Evolutionary conservation across 2,329 filamentous ascomycete species (phyloP), one percentile per base, ranked within the genome.

Genomic region (Penicillium glabrum): DNA sequence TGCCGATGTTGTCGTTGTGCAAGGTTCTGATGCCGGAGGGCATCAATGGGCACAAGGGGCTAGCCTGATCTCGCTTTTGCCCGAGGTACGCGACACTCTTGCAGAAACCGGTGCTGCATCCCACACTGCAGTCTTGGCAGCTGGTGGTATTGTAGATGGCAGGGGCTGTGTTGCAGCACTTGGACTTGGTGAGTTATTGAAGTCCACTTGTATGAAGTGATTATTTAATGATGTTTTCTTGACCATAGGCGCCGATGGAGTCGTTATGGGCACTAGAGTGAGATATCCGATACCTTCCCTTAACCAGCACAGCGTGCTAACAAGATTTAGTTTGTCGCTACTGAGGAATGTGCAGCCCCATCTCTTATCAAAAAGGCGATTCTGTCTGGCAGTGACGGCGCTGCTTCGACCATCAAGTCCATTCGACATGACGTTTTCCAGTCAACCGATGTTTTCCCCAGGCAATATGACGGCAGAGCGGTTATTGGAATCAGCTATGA

Each of bases 11-110:
- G 64, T 89, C 2, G 83, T 89, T 7, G 78, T 84, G 5, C 86
- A 89, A 69, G 86, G 86, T 3, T 77, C 79, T 6, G 86, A 89
- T 70, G 86, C 86, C 1, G 86, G 86, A 8, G 86, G 86, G 0
- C 86, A 89, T 66, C 85, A 86, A 59, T 81, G 83, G 45, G 76
- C 77, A 0, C 71, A 74, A 23, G 84, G 82, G 3, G 80, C 82
- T 2, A 79, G 85, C 6, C 72, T 88, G 2, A 69, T 87, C 3
- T 76, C 79, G 3, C 70, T 89, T 3, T 69, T 89, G 37, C 84
- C 84, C 0, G 86, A 88, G 71, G 78, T 86, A 9, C 72, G 70
- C 47, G 79, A 80, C 56, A 75, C 81, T 53, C 60, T 87, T 16
- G 48, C 62, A 0, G 37, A 46, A 5, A 13, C 33, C 23, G 37